phyloP scores from a whole-genome alignment of 805 yeast genomes.

The Saturnispora dispora region DNA sequence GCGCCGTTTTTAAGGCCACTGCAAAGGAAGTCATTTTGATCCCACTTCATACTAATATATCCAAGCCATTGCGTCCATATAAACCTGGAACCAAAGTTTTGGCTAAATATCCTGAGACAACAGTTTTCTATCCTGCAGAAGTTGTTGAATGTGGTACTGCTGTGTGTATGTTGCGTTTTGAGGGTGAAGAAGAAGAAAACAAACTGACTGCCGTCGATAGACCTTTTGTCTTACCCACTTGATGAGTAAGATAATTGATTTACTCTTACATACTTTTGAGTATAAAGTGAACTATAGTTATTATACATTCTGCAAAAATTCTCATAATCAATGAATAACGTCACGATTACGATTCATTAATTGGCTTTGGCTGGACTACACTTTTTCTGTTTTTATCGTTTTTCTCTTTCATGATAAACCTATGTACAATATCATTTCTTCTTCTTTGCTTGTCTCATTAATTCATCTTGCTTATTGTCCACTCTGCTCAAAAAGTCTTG shows the following conservation, averaged over 20 bases:
- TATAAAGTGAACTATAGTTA: background rate
- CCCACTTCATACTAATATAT: conserved; percentile 29
- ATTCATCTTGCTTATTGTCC: conserved; percentile 46
- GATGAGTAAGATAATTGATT: background rate
- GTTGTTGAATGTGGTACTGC: conserved; percentile 78
- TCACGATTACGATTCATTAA: no score
- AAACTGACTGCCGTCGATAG: conserved; percentile 92
- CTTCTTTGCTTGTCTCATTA: conserved; percentile 34
- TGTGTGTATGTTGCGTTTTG: conserved; percentile 71
- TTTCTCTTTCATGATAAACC: background rate
- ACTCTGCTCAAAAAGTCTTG: conserved; percentile 83
- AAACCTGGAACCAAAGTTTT: conserved; percentile 75
- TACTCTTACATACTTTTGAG: background rate
- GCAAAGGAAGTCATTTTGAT: conserved; percentile 73
- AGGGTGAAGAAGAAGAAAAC: conserved; percentile 94
- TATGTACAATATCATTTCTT: background rate
- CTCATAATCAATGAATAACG: no score
- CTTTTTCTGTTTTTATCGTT: background rate
- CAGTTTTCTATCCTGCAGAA: conserved; percentile 92
- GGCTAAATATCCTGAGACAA: conserved; percentile 95
- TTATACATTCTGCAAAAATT: background rate
- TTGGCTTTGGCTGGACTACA: background rate
- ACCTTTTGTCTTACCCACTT: conserved; percentile 60
- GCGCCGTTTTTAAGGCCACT: conserved; percentile 73
- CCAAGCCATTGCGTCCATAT: conserved; percentile 37